Conservation (phyloP, 1,139 yeast species). For the Debaryomycetaceae sp. region DNA sequence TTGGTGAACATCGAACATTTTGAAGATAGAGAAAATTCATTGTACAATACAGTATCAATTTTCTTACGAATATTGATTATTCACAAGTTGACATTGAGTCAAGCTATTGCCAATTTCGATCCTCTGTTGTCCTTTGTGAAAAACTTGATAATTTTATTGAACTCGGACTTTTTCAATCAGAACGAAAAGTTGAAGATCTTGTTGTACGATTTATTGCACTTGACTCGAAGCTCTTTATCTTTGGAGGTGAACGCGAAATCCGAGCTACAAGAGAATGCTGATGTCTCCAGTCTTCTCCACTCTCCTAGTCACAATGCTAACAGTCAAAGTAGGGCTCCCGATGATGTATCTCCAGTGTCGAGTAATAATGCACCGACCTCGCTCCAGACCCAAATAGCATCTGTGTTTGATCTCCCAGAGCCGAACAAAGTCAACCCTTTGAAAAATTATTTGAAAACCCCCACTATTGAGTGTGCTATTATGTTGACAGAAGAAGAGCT, state of each 20-base stretch:
- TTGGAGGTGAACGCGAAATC: slow-evolving; percentile 13
- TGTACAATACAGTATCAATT: slow-evolving; percentile 29
- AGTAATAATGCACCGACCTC: not conserved
- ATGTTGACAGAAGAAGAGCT: slow-evolving; percentile 37
- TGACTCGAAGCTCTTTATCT: slow-evolving; percentile 45
- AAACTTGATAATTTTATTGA: slow-evolving; percentile 46
- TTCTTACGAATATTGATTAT: slow-evolving; percentile 58
- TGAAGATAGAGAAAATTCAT: slow-evolving; percentile 7
- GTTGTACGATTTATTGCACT: slow-evolving; percentile 58
- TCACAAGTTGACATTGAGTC: slow-evolving; percentile 44
- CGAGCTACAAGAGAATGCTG: slow-evolving; percentile 7
- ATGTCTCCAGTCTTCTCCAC: not conserved
- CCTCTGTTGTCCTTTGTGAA: slow-evolving; percentile 35
- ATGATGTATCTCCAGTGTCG: not conserved
- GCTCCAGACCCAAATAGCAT: slow-evolving; percentile 6
- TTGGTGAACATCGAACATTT: slow-evolving; percentile 10
- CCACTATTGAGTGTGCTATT: slow-evolving; percentile 21
- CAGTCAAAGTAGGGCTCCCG: not conserved
- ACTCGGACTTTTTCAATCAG: slow-evolving; percentile 35
- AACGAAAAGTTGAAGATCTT: slow-evolving; percentile 55
- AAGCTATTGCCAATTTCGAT: slow-evolving; percentile 28
- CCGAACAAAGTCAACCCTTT: slow-evolving; percentile 27
- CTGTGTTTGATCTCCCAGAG: slow-evolving; percentile 36
- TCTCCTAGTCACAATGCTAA: not conserved
- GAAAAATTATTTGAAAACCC: slow-evolving; percentile 17